These are phyloP conservation scores for Rasamsonia emersonii DNA, from an alignment of 2,329 filamentous ascomycete genomes.

Conservation along the genomic window DNA sequence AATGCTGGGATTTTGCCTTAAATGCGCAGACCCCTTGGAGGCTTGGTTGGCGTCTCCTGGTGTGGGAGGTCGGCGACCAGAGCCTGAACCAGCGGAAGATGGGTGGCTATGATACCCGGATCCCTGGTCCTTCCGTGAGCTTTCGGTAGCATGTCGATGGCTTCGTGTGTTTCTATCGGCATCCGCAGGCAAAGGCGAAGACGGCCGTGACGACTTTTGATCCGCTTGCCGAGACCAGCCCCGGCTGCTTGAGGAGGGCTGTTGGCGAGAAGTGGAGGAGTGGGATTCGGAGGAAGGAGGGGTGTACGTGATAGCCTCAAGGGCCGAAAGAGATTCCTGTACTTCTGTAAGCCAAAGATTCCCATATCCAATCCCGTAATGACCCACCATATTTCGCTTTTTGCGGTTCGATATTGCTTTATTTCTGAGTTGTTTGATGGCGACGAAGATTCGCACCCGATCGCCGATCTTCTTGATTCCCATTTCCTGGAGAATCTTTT, in stretches of 20 bases:
- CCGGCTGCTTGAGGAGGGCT: conserved; percentile 47
- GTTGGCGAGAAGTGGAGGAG: conserved; percentile 47
- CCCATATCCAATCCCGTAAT: neutral
- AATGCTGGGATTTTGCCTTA: conserved; percentile 72
- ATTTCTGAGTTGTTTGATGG: conserved; percentile 73
- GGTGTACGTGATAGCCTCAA: conserved; percentile 58
- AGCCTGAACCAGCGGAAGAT: conserved; percentile 45
- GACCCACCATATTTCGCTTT: conserved; percentile 73
- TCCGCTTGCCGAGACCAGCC: conserved; percentile 49
- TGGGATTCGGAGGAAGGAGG: conserved; percentile 59
- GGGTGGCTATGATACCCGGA: conserved; percentile 47
- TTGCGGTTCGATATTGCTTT: conserved; percentile 68
- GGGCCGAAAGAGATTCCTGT: conserved; percentile 73
- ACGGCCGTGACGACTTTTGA: conserved; percentile 53
- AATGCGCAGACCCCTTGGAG: conserved; percentile 59
- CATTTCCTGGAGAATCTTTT: conserved; percentile 93
- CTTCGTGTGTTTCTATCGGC: conserved; percentile 43
- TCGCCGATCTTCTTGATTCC: conserved; percentile 97
- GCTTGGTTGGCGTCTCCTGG: conserved; percentile 56
- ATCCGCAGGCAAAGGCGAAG: conserved; percentile 59
- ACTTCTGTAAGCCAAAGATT: conserved; percentile 11
- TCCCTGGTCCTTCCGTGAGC: conserved; percentile 41
- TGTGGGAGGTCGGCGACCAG: conserved; percentile 50
- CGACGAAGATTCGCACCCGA: conserved; percentile 79
- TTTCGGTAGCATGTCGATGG: conserved; percentile 53